These are phyloP conservation scores for Fusarium illudens DNA, from an alignment of 2,329 filamentous ascomycete genomes.

Conservation along the genomic window DNA sequence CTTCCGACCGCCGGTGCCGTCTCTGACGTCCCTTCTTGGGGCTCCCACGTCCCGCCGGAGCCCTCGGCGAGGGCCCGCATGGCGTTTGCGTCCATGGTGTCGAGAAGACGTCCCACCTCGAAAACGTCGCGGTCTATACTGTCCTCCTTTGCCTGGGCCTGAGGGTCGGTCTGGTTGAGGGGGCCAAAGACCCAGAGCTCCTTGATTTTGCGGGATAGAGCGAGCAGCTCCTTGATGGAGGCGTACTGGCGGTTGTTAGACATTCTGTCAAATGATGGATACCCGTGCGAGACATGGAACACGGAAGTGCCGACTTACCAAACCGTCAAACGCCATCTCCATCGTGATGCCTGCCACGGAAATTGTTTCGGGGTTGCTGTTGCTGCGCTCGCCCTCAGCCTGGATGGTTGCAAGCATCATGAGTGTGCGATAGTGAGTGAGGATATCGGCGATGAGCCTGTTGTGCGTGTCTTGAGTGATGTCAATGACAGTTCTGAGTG, in stretches of 20 bases:
- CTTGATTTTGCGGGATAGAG: constrained; percentile 55
- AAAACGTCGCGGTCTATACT: constrained; percentile 49
- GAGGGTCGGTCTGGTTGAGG: constrained; percentile 50
- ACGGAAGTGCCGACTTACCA: constrained; percentile 44
- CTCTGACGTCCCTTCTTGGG: constrained; percentile 29
- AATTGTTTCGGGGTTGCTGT: constrained; percentile 52
- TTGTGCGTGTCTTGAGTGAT: constrained; percentile 52
- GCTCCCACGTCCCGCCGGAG: constrained; percentile 50
- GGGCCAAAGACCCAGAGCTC: constrained; percentile 57
- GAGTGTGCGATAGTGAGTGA: constrained; percentile 54
- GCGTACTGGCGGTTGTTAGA: constrained; percentile 45
- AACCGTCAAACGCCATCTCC: constrained; percentile 56
- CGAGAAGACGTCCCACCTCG: constrained; percentile 47
- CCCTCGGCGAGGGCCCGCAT: constrained; percentile 48
- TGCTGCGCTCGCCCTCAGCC: constrained; percentile 50
- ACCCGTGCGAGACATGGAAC: neutral
- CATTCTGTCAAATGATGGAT: neutral
- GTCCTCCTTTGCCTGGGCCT: constrained; percentile 48
- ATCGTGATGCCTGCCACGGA: constrained; percentile 55
- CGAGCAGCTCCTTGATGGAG: constrained; percentile 55
- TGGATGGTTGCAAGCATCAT: constrained; percentile 56
- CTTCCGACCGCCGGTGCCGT: constrained; percentile 5
- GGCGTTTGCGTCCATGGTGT: constrained; percentile 45
- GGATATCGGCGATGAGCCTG: constrained; percentile 55
- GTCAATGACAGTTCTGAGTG: neutral